Evolutionary conservation across 805 yeast genomes (phyloP), one percentile per base, ranked within the genome.

Genomic region (Candida coquimbonensis): DNA sequence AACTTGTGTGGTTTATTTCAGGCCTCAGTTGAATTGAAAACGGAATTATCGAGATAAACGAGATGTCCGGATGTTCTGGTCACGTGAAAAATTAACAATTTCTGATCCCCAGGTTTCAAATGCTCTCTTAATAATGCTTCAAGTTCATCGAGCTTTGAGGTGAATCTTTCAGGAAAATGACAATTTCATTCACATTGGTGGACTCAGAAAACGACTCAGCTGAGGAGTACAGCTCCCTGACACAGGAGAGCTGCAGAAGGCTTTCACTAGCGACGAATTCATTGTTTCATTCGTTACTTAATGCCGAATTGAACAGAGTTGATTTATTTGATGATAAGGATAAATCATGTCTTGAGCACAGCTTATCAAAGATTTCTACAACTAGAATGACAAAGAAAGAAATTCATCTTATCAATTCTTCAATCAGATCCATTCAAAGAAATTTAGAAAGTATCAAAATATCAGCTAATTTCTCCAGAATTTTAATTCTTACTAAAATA

Each of bases 401-500:
- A 38, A 25, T 60, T 29, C 54, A 57, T 3, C 53, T 56, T 43
- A 52, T 63, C 25, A 56, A 60, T 11, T 46, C 57, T 12, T 55
- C 64, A 2, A 60, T 63, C 12, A 51, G 67, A 39, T 55, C 58
- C 9, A 56, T 63, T 11, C 66, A 62, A 35, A 46, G 49, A 16
- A 59, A 60, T n/a, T 47, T 63, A 16, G 55, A 59, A 36, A 57
- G 55, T 32, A 55, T 63, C 7, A 63, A 60, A 38, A 59, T 63
- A 33, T 46, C 52, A 25, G 48, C 63, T 4, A 56, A 51, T 16
- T 47, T 59, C 27, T 32, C 48, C 6, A 57, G 56, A 37, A 55
- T 63, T 31, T 49, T 63, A 52, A 56, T 63, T 24, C 49, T 63
- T 7, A 58, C 67, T 14, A 63, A 63, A 44, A 50, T 63, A 11